Conservation (phyloP, 306 rosid genomes). For the Pterocarpus santalinus region DNA sequence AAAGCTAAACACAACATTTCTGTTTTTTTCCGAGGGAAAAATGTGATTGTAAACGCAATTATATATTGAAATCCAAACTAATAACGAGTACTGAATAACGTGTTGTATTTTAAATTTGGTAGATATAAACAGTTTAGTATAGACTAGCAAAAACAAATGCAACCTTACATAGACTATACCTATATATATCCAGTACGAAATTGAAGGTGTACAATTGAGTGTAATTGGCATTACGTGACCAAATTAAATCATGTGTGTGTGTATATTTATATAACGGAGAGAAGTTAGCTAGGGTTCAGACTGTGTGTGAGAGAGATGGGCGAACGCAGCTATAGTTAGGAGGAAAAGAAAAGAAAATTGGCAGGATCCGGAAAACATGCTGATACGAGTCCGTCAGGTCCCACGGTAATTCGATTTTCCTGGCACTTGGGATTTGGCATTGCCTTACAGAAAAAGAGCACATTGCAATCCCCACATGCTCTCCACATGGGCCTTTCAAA, state of each 20-base stretch:
- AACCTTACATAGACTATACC: background rate
- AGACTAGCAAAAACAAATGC: background rate
- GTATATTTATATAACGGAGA: background rate
- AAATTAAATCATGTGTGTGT: background rate
- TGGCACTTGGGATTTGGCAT: conserved; percentile 63
- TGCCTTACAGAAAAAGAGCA: conserved; percentile 49
- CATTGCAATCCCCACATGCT: conserved; percentile 68
- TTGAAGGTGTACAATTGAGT: background rate
- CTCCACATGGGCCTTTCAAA: conserved; percentile 70
- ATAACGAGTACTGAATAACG: no score
- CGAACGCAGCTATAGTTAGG: background rate
- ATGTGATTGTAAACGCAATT: background rate
- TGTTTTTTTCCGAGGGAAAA: background rate
- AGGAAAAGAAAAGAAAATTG: conserved; percentile 46
- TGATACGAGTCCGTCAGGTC: conserved; percentile 56
- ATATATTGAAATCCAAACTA: no score
- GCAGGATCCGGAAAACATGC: conserved; percentile 88
- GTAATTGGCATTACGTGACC: background rate
- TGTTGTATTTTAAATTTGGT: background rate
- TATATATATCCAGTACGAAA: no score
- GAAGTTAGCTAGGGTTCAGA: conserved; percentile 13
- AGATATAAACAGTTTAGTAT: background rate
- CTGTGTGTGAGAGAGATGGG: background rate
- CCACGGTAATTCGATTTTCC: conserved; percentile 62
- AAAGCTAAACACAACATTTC: background rate